Base-by-base conservation (phyloP, 2,329 filamentous ascomycete species). In the Alternaria sp. region DNA sequence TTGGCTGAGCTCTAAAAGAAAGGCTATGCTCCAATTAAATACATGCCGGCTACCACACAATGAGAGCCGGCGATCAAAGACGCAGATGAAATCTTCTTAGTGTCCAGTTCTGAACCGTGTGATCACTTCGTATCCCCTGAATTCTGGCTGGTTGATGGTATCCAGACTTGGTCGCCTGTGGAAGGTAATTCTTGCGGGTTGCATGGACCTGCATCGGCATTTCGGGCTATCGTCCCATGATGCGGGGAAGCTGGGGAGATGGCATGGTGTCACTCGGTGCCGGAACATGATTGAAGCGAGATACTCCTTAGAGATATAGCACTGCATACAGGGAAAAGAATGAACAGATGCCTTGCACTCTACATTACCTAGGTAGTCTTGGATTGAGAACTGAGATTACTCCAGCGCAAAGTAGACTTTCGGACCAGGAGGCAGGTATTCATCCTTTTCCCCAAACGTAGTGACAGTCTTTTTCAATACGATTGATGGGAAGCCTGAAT, bases 141-240 rank as follows among this genome's bases (percentile, higher is more conserved):
- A 28, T 46, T 19, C 25, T 30, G 30, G 11, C 11, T 56, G 40
- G 15, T 46, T 23, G 25, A 25, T 46, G 45, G 5, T 46, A 5
- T 19, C 25, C 6, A 30, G 25, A 43, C 23, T 44, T 44, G 25
- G 26, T 46, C 12, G 36, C 44, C 55, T 44, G 57, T 32, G 23
- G 36, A 25, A 44, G 44, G 44, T 13, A 30, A 26, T 54, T 32
- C 6, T 40, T 62, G 45, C 49, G 54, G 19, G 26, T 55, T 54
- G 47, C 57, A 40, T 49, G 5, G 36, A 61, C 58, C 49, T 66
- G 62, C 62, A 30, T 43, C 70, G 70, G 70, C 9, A 44, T 50
- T 55, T 69, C 70, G 70, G 70, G 59, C 10, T 28, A 71, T 57
- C 36, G 46, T 40, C 36, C 44, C 59, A 13, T 15, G 45, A 67